Evolutionary conservation across 2,329 filamentous ascomycete species (phyloP).

Genomic region (Fusarium xylarioides): DNA sequence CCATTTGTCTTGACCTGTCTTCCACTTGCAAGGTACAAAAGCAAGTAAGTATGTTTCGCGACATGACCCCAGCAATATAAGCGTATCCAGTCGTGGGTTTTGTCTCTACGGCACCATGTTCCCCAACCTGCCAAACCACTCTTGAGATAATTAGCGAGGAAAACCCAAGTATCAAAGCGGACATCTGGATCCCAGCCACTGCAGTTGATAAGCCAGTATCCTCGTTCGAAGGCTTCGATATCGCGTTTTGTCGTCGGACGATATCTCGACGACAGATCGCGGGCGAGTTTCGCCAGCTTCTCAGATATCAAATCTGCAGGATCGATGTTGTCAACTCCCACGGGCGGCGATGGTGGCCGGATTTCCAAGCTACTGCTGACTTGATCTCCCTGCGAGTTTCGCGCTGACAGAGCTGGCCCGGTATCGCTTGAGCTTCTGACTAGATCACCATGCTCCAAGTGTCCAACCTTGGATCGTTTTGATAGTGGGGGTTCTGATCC

Average conservation of each 20-base stretch:
- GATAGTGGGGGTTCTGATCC: constrained; percentile 46
- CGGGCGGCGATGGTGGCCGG: constrained; percentile 61
- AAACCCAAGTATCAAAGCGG: constrained; percentile 68
- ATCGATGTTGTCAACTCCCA: constrained; percentile 56
- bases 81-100: constrained; percentile 59
- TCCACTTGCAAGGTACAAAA: constrained; percentile 77
- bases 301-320: constrained; percentile 64
- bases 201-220: constrained; percentile 77
- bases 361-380: constrained; percentile 57
- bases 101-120: constrained; percentile 62
- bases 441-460: constrained; percentile 28
- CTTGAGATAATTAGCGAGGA: constrained; percentile 67
- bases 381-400: constrained; percentile 21
- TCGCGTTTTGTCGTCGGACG: constrained; percentile 51
- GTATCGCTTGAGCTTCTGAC: constrained; percentile 46
- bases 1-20: constrained; percentile 67
- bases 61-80: constrained; percentile 84
- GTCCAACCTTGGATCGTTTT: constrained; percentile 40
- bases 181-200: constrained; percentile 59
- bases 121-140: constrained; percentile 73
- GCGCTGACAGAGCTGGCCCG: constrained; percentile 27
- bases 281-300: constrained; percentile 60
- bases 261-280: constrained; percentile 63
- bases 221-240: constrained; percentile 71
- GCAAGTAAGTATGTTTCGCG: constrained; percentile 75